These are phyloP conservation scores for Aspergillus viridinutans DNA, from an alignment of 2,329 filamentous ascomycete species.

Conservation along the genomic window DNA sequence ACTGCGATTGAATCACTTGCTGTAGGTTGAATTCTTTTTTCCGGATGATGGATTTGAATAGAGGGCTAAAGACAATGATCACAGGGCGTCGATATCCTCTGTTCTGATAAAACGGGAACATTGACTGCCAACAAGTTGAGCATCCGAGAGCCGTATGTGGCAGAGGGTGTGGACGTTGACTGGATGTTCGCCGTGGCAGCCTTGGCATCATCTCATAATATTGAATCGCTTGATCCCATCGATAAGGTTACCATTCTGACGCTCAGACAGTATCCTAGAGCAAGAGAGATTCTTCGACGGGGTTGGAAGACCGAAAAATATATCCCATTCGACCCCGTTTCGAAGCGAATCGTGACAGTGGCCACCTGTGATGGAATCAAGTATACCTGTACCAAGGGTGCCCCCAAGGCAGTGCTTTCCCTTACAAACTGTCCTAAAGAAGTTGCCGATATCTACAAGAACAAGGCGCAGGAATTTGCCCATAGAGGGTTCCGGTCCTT, in stretches of 20 bases:
- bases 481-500: slow-evolving; percentile 75
- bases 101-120: slow-evolving; percentile 78
- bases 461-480: slow-evolving; percentile 70
- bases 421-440: slow-evolving; percentile 65
- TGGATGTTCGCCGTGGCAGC: slow-evolving; percentile 81
- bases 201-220: slow-evolving; percentile 72
- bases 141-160: slow-evolving; percentile 72
- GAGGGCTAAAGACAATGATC: slow-evolving; percentile 1
- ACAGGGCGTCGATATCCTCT: slow-evolving; percentile 67
- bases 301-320: slow-evolving; percentile 75
- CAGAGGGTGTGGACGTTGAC: slow-evolving; percentile 72
- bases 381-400: slow-evolving; percentile 73
- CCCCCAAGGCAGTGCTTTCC: slow-evolving; percentile 68
- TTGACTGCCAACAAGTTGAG: slow-evolving; percentile 61
- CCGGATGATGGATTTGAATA: neutral
- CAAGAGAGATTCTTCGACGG: slow-evolving; percentile 67
- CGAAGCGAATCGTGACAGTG: slow-evolving; percentile 71
- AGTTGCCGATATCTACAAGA: slow-evolving; percentile 61
- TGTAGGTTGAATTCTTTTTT: slow-evolving; percentile 32
- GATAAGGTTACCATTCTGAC: slow-evolving; percentile 75
- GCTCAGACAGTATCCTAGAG: slow-evolving; percentile 69
- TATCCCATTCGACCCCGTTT: slow-evolving; percentile 67
- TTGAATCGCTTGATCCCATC: slow-evolving; percentile 72
- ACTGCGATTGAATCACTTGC: slow-evolving; percentile 74
- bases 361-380: slow-evolving; percentile 64